phyloP scores from a whole-genome alignment of 2,329 filamentous ascomycete genomes.

The Ascocoryne sarcoides region DNA sequence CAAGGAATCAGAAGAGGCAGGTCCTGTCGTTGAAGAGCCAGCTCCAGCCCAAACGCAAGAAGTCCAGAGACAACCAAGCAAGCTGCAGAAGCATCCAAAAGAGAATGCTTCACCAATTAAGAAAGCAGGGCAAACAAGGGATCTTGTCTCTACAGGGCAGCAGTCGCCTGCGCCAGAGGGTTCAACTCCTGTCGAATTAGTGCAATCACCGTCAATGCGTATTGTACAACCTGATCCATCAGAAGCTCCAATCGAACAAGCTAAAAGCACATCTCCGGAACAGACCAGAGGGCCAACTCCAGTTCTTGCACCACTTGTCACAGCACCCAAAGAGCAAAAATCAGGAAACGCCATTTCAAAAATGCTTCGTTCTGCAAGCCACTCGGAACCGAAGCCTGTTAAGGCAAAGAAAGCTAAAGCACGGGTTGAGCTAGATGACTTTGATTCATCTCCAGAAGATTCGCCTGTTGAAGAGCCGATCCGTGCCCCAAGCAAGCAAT shows the following conservation, averaged over 20 bases:
- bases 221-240: conserved; percentile 23
- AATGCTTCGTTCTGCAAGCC: conserved; percentile 33
- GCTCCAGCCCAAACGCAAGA: conserved; percentile 16
- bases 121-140: conserved; percentile 16
- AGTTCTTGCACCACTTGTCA: conserved; percentile 30
- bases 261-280: conserved; percentile 34
- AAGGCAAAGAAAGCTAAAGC: conserved; percentile 51
- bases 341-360: conserved; percentile 33
- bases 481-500: conserved; percentile 17
- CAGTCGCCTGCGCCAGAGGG: conserved; percentile 22
- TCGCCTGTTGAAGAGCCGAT: conserved; percentile 28
- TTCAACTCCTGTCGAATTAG: conserved; percentile 18
- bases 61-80: conserved; percentile 51
- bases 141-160: conserved; percentile 19
- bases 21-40: conserved; percentile 15
- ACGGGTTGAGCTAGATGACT: conserved; percentile 61
- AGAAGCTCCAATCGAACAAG: conserved; percentile 14
- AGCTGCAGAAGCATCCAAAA: conserved; percentile 57
- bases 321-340: conserved; percentile 35
- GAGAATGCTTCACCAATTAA: conserved; percentile 21
- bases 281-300: neutral
- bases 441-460: conserved; percentile 41
- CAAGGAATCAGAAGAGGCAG: conserved; percentile 27
- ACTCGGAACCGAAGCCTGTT: conserved; percentile 41
- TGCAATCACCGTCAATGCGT: conserved; percentile 25